phyloP scores from a whole-genome alignment of 768 basidiomycete species.

The Leucosporidium creatinivorum region DNA sequence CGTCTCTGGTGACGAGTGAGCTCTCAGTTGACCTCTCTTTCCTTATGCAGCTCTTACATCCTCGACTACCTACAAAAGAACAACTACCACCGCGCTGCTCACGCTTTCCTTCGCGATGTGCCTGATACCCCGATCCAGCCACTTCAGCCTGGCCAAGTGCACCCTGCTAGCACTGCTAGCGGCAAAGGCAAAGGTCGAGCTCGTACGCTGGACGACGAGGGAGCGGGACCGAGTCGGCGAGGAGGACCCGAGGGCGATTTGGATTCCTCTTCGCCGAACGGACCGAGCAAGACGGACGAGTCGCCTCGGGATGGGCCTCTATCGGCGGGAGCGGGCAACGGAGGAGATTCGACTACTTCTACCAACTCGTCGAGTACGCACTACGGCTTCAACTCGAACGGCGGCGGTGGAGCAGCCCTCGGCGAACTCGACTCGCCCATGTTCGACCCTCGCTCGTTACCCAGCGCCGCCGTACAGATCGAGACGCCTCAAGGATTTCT shows the following conservation, averaged over 20 bases:
- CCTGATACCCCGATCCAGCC: slow-evolving; percentile 15
- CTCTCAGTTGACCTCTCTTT: neutral
- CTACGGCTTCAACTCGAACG: slow-evolving; percentile 5
- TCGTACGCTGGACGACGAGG: neutral
- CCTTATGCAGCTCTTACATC: slow-evolving; percentile 25
- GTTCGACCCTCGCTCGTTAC: neutral
- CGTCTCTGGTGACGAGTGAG: too few relatives aligned
- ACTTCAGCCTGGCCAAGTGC: neutral
- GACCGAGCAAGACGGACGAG: neutral
- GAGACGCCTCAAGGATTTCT: slow-evolving; percentile 27
- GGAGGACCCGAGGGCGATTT: too few relatives aligned
- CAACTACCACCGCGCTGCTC: slow-evolving; percentile 26
- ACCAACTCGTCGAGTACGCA: slow-evolving; percentile 6
- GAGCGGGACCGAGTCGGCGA: too few relatives aligned
- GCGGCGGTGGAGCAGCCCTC: neutral
- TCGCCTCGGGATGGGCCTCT: neutral
- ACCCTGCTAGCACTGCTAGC: too few relatives aligned
- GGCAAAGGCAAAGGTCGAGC: neutral
- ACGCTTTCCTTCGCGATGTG: slow-evolving; percentile 25
- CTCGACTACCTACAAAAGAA: slow-evolving; percentile 34
- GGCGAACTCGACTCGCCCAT: neutral
- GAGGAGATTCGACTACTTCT: neutral
- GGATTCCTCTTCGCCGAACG: neutral
- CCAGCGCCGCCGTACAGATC: slow-evolving; percentile 24
- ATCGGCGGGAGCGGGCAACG: neutral